Evolutionary conservation across 1,284 basidiomycete genomes (phyloP), one percentile per base, ranked within the genome.

Genomic region (Trichosporon coremiiforme): DNA sequence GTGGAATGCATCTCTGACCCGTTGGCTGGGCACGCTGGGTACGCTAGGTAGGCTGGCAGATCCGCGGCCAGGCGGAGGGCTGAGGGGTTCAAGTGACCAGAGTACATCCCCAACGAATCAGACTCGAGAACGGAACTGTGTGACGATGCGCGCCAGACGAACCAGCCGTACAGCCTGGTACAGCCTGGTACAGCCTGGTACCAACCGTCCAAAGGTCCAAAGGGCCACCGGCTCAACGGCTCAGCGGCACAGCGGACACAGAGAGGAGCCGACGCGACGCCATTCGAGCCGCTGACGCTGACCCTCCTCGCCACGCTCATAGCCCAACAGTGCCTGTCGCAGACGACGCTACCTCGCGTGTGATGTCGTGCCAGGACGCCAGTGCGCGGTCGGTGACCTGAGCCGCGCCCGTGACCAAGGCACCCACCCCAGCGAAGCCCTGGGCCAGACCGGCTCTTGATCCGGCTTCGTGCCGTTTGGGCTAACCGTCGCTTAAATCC

Each of bases 81-180:
- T 10, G 33, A 35, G 33, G 33, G n/a, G n/a, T 20, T 53, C 50
- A 22, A 53, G 50, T 53, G 50, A 20, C 50, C 50, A 53, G 22
- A 22, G 22, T 25, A 53, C n/a, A 20, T 53, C 50, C 50, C 50
- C 50, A 25, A 53, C 50, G 50, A 53, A 53, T 53, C 50, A 53
- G 22, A 22, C 50, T 20, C 50, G 50, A 53, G 20, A 2, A 53
- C 9, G 50, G 13, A 2, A 25, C 20, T 25, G 50, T 53, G 22
- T 53, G 50, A 53, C 50, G 50, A 53, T 53, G 50, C 2, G 50
- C 2, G 50, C 50, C 50, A 47, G 20, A 13, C 15, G 41, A 20
- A 53, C 25, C 20, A 22, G 50, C 50, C 20, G 15, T 13, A 17
- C 47, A 25, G 25, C 25, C 25, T 25, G 25, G 25, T 25, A 25